These are phyloP conservation scores for Epichloe gansuensis DNA, from an alignment of 2,329 filamentous ascomycete genomes.

Conservation along the genomic window DNA sequence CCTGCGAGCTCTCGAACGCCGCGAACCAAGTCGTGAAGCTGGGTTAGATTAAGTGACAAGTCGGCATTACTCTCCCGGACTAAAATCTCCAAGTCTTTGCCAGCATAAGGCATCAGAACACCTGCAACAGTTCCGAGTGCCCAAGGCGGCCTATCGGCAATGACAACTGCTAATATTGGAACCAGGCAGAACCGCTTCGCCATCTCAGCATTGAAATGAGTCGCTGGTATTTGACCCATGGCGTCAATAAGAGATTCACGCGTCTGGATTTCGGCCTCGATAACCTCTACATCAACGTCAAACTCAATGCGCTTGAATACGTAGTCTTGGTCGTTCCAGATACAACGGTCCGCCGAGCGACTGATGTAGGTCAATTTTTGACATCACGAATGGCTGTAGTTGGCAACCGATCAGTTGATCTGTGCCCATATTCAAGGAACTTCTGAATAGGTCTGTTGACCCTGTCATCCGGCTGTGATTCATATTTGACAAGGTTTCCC, in stretches of 20 bases:
- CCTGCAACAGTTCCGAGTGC: no score
- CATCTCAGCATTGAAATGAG: conserved; percentile 7
- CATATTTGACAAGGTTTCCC: neutral
- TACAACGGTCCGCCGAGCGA: conserved; percentile 7
- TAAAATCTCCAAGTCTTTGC: no score
- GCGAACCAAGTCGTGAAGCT: no score
- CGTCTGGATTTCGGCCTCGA: conserved; percentile 8
- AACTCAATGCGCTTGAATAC: conserved; percentile 14
- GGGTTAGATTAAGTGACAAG: no score
- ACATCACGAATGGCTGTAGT: conserved; percentile 4
- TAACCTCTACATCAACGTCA: conserved; percentile 6
- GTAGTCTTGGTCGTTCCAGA: conserved; percentile 6
- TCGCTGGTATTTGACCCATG: neutral
- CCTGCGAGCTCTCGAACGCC: no score
- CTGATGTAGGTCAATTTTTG: conserved; percentile 7
- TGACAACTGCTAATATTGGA: conserved; percentile 9
- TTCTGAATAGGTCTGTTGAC: conserved; percentile 4
- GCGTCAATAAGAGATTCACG: conserved; percentile 7
- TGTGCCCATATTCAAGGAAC: conserved; percentile 4
- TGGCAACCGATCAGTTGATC: conserved; percentile 5
- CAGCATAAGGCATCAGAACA: no score
- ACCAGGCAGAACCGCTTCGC: conserved; percentile 8
- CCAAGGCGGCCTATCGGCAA: conserved; percentile 4
- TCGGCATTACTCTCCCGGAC: no score
- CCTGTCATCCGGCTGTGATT: neutral